phyloP scores from a whole-genome alignment of 345 rosid genomes.

The Euphorbia pulcherrima region DNA sequence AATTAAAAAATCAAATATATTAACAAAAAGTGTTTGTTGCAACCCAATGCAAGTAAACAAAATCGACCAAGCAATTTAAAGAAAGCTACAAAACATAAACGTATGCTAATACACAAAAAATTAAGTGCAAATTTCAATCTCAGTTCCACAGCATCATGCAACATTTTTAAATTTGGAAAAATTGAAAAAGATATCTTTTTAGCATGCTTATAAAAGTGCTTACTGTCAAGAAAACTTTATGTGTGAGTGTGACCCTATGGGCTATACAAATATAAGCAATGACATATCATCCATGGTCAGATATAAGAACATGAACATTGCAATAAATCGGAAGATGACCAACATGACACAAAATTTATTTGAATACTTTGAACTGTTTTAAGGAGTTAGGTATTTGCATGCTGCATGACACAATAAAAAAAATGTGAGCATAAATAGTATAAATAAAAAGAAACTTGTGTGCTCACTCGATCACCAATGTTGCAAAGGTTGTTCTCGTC shows the following conservation, averaged over 20 bases:
- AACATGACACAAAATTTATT: background rate
- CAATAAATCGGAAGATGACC: background rate
- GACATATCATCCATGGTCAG: background rate
- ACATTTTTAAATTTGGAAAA: background rate
- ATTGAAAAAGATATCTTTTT: background rate
- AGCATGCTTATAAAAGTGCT: background rate
- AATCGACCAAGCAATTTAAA: background rate
- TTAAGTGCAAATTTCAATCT: background rate
- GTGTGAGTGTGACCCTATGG: background rate
- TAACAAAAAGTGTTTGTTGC: background rate
- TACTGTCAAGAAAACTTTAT: background rate
- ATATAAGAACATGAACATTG: background rate
- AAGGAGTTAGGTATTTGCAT: background rate
- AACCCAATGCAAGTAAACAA: background rate
- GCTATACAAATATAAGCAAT: background rate
- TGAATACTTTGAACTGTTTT: background rate
- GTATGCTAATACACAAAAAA: background rate
- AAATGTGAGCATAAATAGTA: no score
- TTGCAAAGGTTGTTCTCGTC: conserved; percentile 68
- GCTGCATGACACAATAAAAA: background rate
- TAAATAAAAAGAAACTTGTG: background rate
- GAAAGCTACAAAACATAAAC: background rate
- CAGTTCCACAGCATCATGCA: background rate
- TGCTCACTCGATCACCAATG: conserved; percentile 74
- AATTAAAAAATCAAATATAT: background rate